phyloP scores from a whole-genome alignment of 2,329 filamentous ascomycete genomes.

The Lachnellula willkommii region DNA sequence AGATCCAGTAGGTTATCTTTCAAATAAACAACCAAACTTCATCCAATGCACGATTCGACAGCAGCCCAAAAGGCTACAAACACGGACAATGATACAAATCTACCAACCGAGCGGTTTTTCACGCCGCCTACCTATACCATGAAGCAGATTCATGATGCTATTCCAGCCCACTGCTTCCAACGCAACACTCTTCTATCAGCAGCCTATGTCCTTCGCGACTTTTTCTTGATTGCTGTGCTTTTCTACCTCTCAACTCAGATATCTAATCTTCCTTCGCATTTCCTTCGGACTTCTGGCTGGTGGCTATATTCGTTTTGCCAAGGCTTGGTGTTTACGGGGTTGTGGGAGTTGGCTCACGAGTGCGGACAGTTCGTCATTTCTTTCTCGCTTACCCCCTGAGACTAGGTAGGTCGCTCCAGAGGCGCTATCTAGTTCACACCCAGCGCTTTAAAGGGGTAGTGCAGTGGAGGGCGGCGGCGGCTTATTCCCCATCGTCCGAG shows the following conservation, averaged over 20 bases:
- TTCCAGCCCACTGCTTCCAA: conserved; percentile 58
- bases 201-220: conserved; percentile 52
- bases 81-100: not conserved
- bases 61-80: not conserved
- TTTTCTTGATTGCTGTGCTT: conserved; percentile 44
- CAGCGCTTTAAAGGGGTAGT: too few species aligned
- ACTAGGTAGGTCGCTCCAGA: too few species aligned
- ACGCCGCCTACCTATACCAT: conserved; percentile 29
- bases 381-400: not conserved
- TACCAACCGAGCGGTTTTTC: conserved; percentile 13
- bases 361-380: conserved; percentile 49
- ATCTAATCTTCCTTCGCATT: conserved; percentile 41
- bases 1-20: not conserved
- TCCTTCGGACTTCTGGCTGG: conserved; percentile 47
- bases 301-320: conserved; percentile 56
- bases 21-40: not conserved
- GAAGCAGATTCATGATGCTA: conserved; percentile 38
- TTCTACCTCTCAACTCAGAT: conserved; percentile 51
- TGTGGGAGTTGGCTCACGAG: conserved; percentile 69
- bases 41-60: not conserved
- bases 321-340: conserved; percentile 60
- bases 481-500: too few species aligned
- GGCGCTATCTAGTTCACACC: too few species aligned
- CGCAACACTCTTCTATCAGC: conserved; percentile 47
- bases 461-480: too few species aligned